Base-by-base conservation (phyloP, 805 yeast species). In the Wickerhamiella galacta region DNA sequence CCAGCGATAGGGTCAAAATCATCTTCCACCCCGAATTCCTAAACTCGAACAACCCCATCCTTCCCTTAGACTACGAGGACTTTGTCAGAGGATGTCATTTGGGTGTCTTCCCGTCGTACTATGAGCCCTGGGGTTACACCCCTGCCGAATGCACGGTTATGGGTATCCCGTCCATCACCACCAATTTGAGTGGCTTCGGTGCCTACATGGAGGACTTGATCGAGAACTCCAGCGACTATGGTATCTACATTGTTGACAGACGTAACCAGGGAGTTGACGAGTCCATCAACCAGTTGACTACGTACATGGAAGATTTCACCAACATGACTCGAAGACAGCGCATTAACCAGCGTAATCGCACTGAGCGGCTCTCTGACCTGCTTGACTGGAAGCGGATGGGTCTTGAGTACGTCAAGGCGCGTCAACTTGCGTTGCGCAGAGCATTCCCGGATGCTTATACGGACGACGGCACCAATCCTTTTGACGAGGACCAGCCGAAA, bases 321-420 rank as follows among this genome's bases (percentile, higher is more conserved):
- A 66, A 70, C 46, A 83, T 90, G 60, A 77, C 93, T 11, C 75
- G 95, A 58, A 78, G 98, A 59, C 95, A 90, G 57, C 72, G 98
- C 59, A 87, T 87, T 60, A 90, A 90, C 58, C 96, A 87, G 63
- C 75, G 98, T 61, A 87, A 87, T 58, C 72, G 98, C 57, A 90
- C 95, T 19, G 98, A 87, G 61, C 68, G 98, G 46, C 66, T 87
- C 41, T 74, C 90, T 32, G 96, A 90, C 54, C 60, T 87, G 47
- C 68, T 87, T 39, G 98, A 87, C 60, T 87, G 98, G 98, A 81
- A 79, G 58, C 70, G 96, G 49, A 85, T 87, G 96, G 98, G 98
- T 0, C 63, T 87, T 33, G 98, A 90, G 57, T 87, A 87, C 56
- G 73, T 81, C 48, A 87, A 87, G 61, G 96, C 96, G 11, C 72